Percentiles rank a stretch among this genome's conserved stretches.
Conservation (phyloP, 768 basidiomycete species). For the Postia placenta region DNA sequence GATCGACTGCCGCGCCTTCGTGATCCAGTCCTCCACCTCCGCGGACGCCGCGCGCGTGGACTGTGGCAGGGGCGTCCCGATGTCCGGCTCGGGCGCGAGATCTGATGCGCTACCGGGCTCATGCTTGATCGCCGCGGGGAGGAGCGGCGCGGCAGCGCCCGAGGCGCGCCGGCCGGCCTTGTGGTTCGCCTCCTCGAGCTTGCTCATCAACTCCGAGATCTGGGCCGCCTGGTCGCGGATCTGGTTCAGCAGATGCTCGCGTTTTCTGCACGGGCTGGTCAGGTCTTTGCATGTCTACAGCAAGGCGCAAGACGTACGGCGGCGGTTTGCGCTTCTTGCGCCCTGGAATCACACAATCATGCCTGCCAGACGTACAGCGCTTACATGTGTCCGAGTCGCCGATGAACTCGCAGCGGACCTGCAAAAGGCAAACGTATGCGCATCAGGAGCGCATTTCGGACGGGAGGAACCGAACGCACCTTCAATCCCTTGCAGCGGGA, state of each 20-base stretch:
- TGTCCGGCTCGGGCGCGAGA: slow-evolving; percentile 18
- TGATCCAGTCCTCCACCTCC: slow-evolving; percentile 72
- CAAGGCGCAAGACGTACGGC: slow-evolving; percentile 44
- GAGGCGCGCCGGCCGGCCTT: slow-evolving; percentile 10
- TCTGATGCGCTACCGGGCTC: slow-evolving; percentile 8
- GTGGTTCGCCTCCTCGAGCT: slow-evolving; percentile 48
- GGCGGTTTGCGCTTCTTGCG: slow-evolving; percentile 74
- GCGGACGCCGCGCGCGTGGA: slow-evolving; percentile 23
- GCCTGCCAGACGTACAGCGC: slow-evolving; percentile 62
- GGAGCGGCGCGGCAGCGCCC: neutral
- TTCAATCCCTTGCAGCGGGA: slow-evolving; percentile 60
- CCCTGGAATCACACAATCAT: slow-evolving; percentile 79
- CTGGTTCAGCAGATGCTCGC: slow-evolving; percentile 71
- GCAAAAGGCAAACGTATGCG: too few relatives aligned
- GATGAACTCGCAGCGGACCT: slow-evolving; percentile 76
- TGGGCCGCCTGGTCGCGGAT: slow-evolving; percentile 70
- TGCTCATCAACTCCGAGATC: slow-evolving; percentile 65
- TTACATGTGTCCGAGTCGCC: slow-evolving; percentile 70
- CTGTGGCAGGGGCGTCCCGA: slow-evolving; percentile 7
- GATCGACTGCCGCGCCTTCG: slow-evolving; percentile 63
- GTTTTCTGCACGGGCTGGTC: slow-evolving; percentile 45
- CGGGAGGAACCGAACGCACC: slow-evolving; percentile 20
- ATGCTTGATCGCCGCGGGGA: neutral
- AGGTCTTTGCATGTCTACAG: neutral
- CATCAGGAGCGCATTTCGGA: neutral